Percentiles rank a stretch among this genome's conserved stretches.
Evolutionary conservation across 2,329 filamentous ascomycete species (phyloP).

Genomic region (Fusarium drepaniforme): DNA sequence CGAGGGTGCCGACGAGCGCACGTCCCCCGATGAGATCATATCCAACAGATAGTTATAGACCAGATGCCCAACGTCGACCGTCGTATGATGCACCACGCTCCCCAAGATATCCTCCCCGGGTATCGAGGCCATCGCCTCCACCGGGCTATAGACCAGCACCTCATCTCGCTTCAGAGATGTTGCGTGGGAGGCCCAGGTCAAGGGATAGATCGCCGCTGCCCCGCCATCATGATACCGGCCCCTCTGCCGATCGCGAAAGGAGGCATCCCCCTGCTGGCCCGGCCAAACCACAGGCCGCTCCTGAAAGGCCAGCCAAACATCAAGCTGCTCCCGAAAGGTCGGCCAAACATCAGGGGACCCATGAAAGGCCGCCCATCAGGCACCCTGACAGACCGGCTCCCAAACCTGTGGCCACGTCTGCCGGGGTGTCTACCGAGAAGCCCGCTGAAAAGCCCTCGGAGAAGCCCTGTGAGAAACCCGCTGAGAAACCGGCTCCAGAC

Average conservation of each 20-base stretch:
- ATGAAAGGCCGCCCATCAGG: not conserved
- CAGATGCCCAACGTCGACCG: conserved; percentile 17
- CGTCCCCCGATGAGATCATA: conserved; percentile 32
- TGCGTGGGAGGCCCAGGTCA: conserved; percentile 22
- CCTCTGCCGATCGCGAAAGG: not conserved
- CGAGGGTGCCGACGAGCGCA: not conserved
- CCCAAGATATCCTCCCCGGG: conserved; percentile 7
- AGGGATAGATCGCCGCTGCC: conserved; percentile 19
- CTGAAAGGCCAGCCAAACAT: not conserved
- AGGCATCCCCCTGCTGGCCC: not conserved
- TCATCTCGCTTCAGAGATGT: conserved; percentile 21
- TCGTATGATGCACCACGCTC: conserved; percentile 32
- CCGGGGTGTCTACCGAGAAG: not conserved
- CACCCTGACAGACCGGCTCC: not conserved
- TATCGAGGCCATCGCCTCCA: conserved; percentile 22
- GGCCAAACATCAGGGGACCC: not conserved
- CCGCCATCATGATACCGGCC: not conserved
- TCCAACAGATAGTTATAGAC: conserved; percentile 28
- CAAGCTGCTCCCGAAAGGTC: not conserved
- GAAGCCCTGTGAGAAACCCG: not conserved
- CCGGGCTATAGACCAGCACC: conserved; percentile 17
- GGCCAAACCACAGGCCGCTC: not conserved
- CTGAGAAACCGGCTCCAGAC: not conserved
- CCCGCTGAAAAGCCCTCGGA: conserved; percentile 1
- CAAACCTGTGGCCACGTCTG: not conserved